phyloP scores from a whole-genome alignment of 768 basidiomycete genomes.

The Boletus pseudo-olivaceus region DNA sequence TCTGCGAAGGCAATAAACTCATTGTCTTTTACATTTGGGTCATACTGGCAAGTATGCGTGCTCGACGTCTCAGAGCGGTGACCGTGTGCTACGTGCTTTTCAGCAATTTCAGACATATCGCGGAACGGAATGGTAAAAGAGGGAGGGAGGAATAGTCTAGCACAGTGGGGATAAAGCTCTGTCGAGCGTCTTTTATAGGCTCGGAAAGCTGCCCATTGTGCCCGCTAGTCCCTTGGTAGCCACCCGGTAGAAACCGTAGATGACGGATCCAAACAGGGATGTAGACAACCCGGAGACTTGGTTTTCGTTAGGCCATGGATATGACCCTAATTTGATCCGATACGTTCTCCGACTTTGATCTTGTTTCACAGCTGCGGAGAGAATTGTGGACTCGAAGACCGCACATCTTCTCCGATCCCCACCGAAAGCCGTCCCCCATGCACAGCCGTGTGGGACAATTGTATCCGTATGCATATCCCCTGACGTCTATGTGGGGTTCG shows the following conservation, averaged over 20 bases:
- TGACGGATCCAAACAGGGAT: background rate
- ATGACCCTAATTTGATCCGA: background rate
- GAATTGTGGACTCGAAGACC: background rate
- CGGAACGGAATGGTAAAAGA: background rate
- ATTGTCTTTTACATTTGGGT: background rate
- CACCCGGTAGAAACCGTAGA: conserved; percentile 3
- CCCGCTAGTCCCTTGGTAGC: background rate
- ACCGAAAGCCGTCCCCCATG: background rate
- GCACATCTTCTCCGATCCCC: conserved; percentile 1
- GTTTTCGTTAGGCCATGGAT: too few relatives aligned
- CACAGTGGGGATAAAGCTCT: background rate
- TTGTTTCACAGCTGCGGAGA: background rate
- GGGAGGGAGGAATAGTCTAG: background rate
- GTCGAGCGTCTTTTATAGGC: conserved; percentile 24
- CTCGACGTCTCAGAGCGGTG: conserved; percentile 19
- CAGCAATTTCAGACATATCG: conserved; percentile 20
- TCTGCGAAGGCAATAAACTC: conserved; percentile 19
- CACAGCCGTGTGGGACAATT: background rate
- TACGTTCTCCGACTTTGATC: background rate
- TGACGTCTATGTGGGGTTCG: background rate
- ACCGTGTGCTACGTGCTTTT: conserved; percentile 4
- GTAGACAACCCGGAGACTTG: too few relatives aligned
- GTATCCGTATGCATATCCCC: conserved; percentile 4
- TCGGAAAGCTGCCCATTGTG: background rate
- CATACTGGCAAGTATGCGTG: conserved; percentile 6